phyloP scores from a whole-genome alignment of 805 yeast genomes.

The Cyberlindnera americana region DNA sequence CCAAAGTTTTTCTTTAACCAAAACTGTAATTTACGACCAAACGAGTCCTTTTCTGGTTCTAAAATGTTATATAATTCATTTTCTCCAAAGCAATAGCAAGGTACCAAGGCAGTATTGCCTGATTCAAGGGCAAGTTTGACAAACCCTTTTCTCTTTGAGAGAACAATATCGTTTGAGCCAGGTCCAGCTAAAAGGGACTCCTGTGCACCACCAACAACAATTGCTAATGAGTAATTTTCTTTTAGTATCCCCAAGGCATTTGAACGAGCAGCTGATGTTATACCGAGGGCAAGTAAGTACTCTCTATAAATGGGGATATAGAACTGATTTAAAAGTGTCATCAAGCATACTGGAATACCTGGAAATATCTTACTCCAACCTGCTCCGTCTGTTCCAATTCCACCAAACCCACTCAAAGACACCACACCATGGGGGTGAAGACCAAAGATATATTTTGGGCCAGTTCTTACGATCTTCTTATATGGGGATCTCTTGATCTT shows the following conservation, averaged over 20 bases:
- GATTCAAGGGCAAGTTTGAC: constrained; percentile 78
- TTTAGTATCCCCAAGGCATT: constrained; percentile 64
- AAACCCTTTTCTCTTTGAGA: constrained; percentile 82
- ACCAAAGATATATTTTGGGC: constrained; percentile 83
- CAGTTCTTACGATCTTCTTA: constrained; percentile 39
- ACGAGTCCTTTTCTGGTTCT: constrained; percentile 40
- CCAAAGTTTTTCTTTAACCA: constrained; percentile 71
- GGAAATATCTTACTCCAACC: constrained; percentile 69
- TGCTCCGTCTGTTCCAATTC: constrained; percentile 78
- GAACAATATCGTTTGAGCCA: constrained; percentile 59
- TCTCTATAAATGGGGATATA: constrained; percentile 83
- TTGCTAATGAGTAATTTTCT: constrained; percentile 71
- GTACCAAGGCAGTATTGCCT: constrained; percentile 79
- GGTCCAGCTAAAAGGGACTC: constrained; percentile 73
- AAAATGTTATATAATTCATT: constrained; percentile 57
- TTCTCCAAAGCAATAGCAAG: constrained; percentile 90
- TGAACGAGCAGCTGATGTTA: constrained; percentile 75
- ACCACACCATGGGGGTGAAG: constrained; percentile 97
- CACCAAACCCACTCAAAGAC: constrained; percentile 86
- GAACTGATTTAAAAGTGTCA: constrained; percentile 83
- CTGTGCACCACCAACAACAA: constrained; percentile 95
- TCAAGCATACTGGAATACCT: constrained; percentile 72
- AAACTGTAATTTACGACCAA: constrained; percentile 56
- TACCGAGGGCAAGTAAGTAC: constrained; percentile 74
- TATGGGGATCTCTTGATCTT: constrained; percentile 25